phyloP scores from a whole-genome alignment of 1,284 basidiomycete species.

The Schizophyllum commune region DNA sequence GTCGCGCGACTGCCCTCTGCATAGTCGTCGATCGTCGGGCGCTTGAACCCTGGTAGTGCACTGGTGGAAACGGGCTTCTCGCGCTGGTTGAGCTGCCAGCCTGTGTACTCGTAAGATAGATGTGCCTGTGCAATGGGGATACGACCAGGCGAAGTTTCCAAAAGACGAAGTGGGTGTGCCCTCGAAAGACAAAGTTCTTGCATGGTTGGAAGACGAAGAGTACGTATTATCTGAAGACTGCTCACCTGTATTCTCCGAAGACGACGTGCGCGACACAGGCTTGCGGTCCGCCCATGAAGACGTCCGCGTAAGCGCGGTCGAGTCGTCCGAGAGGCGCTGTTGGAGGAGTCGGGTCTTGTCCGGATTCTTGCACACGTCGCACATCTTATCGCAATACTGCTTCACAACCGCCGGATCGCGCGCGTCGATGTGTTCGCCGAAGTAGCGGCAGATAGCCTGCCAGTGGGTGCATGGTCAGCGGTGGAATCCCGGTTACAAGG shows the following conservation, averaged over 20 bases:
- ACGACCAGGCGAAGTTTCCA: too few relatives aligned
- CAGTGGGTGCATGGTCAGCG: too few relatives aligned
- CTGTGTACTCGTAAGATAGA: too few relatives aligned
- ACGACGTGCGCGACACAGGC: conserved; percentile 8
- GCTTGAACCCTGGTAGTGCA: background rate
- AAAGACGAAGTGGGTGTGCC: background rate
- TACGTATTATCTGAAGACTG: background rate
- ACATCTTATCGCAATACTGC: conserved; percentile 71
- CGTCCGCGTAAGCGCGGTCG: conserved; percentile 25
- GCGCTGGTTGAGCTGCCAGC: background rate
- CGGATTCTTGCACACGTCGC: conserved; percentile 79
- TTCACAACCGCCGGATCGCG: conserved; percentile 38
- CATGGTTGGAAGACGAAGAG: background rate
- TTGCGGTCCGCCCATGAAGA: conserved; percentile 10
- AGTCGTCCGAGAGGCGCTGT: conserved; percentile 40
- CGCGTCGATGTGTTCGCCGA: conserved; percentile 66
- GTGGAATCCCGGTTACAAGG: too few relatives aligned
- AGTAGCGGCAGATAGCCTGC: conserved; percentile 77
- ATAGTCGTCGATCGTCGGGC: background rate
- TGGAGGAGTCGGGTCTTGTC: conserved; percentile 49
- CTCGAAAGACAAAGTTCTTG: background rate
- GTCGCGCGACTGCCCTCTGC: background rate
- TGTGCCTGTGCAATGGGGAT: too few relatives aligned
- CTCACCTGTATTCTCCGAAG: conserved; percentile 19
- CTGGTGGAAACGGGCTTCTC: background rate